phyloP scores from a whole-genome alignment of 345 rosid species.

The Boechera stricta region DNA sequence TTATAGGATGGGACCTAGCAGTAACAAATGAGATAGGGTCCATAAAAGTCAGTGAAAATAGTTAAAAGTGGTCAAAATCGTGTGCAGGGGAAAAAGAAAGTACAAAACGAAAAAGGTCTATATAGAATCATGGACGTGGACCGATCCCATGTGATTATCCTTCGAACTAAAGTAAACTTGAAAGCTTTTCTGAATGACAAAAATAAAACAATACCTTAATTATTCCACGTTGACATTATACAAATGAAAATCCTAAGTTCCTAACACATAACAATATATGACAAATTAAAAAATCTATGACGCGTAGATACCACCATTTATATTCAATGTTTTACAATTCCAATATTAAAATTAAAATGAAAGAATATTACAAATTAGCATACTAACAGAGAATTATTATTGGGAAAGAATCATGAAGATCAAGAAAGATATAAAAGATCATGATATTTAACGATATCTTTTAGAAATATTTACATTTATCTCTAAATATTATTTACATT shows the following conservation, averaged over 20 bases:
- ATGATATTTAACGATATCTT: no score
- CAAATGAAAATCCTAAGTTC: background rate
- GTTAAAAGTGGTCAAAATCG: constrained; percentile 42
- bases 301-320: background rate
- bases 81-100: constrained; percentile 32
- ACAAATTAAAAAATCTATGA: background rate
- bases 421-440: no score
- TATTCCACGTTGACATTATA: constrained; percentile 31
- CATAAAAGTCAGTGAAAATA: constrained; percentile 43
- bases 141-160: constrained; percentile 44
- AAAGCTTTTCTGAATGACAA: constrained; percentile 14
- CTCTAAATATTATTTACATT: no score
- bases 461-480: no score
- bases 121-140: constrained; percentile 39
- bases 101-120: constrained; percentile 26
- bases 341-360: background rate
- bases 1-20: constrained; percentile 5
- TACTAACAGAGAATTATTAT: background rate
- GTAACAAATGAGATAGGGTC: constrained; percentile 25
- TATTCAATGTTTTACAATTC: background rate
- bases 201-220: background rate
- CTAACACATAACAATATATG: background rate
- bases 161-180: constrained; percentile 42
- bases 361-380: background rate
- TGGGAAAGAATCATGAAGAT: no score